Evolutionary conservation across 345 rosid genomes (phyloP), one percentile per base, ranked within the genome.

Genomic region (Zanthoxylum bungeanum): DNA sequence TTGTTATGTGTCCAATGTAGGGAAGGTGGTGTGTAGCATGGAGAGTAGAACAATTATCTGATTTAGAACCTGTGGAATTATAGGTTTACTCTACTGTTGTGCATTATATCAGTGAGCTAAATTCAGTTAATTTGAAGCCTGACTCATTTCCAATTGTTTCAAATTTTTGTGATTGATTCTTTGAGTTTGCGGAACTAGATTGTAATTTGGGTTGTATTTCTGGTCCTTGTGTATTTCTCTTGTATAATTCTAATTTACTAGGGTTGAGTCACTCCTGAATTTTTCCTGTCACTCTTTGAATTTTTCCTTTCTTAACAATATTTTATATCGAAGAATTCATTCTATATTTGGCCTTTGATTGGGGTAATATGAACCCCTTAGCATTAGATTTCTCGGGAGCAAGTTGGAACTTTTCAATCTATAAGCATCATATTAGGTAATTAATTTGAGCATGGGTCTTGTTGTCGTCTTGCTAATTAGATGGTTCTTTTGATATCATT

Each of bases 401-500:
- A 16, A 1, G 60, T 52, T 2, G 40, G n/a, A 66, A 39, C 49
- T 17, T 68, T 7, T 22, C 73, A 12, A n/a, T 22, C 4, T 40
- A 9, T 31, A 36, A 58, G 31, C 53, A 37, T 49, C 21, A 7
- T 9, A 10, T 36, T 9, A 37, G 71, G 24, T 58, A 34, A 19
- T 39, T 2, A 21, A 12, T 66, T 11, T 52, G 36, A 19, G 16
- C 31, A 21, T 44, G 0, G 0, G 11, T 22, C 10, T 40, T 24
- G 44, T n/a, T n/a, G 9, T 52, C 59, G 28, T n/a, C 56, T 57
- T 64, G 50, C 51, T 59, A 60, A n/a, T 58, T 34, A 1, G 16
- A 49, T 70, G 34, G 30, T 68, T 69, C 50, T 40, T 28, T 66
- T 74, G 22, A 10, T 76, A 22, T 36, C 73, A 39, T 24, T 69